Evolutionary conservation across 2,329 filamentous ascomycete species (phyloP).

Genomic region (Hypoxylon sp.): DNA sequence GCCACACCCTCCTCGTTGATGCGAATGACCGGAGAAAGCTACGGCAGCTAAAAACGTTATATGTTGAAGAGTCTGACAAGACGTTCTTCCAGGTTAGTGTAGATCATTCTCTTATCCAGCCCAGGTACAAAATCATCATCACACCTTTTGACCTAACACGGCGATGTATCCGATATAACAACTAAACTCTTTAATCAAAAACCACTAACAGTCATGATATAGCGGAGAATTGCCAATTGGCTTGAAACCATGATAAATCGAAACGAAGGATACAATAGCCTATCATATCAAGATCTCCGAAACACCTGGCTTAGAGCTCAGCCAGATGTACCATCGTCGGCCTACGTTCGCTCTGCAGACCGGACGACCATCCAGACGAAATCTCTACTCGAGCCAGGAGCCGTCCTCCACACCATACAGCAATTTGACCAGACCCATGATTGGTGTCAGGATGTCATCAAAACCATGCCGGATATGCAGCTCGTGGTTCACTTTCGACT

Average conservation of each 20-base stretch:
- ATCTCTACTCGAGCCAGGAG: conserved; percentile 24
- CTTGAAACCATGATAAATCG: conserved; percentile 17
- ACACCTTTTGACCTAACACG: no score
- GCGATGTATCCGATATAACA: no score
- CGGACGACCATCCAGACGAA: conserved; percentile 15
- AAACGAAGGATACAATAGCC: conserved; percentile 14
- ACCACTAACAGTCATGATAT: conserved; percentile 13
- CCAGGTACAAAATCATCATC: no score
- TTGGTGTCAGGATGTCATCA: conserved; percentile 24
- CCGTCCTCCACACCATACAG: conserved; percentile 21
- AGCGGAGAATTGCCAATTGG: conserved; percentile 24
- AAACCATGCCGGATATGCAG: conserved; percentile 28
- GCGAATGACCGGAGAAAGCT: conserved; percentile 23
- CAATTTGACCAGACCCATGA: conserved; percentile 25
- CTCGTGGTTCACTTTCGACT: conserved; percentile 32
- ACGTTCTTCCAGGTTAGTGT: conserved; percentile 33
- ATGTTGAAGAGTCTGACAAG: conserved; percentile 29
- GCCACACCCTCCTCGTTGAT: conserved; percentile 30
- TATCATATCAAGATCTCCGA: conserved; percentile 19
- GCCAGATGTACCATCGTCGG: conserved; percentile 19
- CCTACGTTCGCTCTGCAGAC: conserved; percentile 17
- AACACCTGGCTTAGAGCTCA: conserved; percentile 31
- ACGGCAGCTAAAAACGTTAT: conserved; percentile 21
- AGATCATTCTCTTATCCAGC: no score
- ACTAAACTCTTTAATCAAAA: no score